Evolutionary conservation across 2,329 filamentous ascomycete species (phyloP), one percentile per base, ranked within the genome.

Genomic region (Rutstroemia sp.): DNA sequence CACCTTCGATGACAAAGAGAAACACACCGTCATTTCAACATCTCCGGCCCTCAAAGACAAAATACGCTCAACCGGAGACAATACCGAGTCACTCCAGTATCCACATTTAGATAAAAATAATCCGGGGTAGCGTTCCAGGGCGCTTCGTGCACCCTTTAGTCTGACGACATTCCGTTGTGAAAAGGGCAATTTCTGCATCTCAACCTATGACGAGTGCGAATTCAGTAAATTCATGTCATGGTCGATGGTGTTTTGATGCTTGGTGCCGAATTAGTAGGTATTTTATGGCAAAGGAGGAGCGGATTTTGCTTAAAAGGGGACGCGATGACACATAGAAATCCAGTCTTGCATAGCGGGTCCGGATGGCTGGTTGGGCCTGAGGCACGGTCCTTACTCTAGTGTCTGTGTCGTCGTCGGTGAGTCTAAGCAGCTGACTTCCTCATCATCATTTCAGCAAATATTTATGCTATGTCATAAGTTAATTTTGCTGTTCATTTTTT

Each of bases 261-360:
- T 17, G 27, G 34, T 53, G 17, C 51, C 40, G 40, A 53, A n/a
- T 46, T 38, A 14, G 40, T 16, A 25, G 44, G 19, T 17, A 27
- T 6, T 47, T 19, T 47, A n/a, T 25, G 34, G n/a, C 9, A 47
- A 23, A 25, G 48, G 6, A 21, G 38, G 9, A 19, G 14, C n/a
- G 19, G 4, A 25, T 45, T 21, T 16, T 5, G n/a, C 38, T 48
- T 25, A 16, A 19, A 48, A 7, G 23, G 19, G 19, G 51, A 48
- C 21, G 34, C 51, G 21, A 54, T 54, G 51, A 54, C 51, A 54
- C 42, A 54, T 54, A 54, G 21, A 54, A 54, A 34, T 42, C n/a
- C 39, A 5, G 16, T 17, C n/a, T 19, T 42, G 16, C n/a, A 19
- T 42, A 12, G 6, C 7, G 9, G 39, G 14, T 19, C 19, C 39